Conservation (phyloP, 1,284 basidiomycete species). For the Trichosporon coremiiforme region DNA sequence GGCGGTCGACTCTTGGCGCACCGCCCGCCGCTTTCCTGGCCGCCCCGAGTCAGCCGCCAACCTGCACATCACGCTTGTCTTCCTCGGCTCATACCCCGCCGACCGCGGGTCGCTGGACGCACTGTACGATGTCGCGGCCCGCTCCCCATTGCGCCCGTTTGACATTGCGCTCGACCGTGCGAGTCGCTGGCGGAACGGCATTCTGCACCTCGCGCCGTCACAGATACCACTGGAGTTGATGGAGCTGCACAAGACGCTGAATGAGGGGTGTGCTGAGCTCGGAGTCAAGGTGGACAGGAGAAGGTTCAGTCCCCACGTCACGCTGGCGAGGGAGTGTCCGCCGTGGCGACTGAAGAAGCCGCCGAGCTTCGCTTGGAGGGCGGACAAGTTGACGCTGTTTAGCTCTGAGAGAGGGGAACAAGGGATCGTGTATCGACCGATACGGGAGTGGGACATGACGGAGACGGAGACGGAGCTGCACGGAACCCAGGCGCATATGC, state of each 20-base stretch:
- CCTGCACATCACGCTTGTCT: conserved; percentile 23
- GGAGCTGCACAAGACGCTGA: not conserved
- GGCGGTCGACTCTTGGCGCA: not conserved
- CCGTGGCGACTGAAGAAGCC: not conserved
- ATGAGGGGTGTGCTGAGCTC: not conserved
- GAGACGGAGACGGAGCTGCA: not conserved
- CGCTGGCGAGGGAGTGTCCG: conserved; percentile 18
- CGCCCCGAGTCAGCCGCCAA: not conserved
- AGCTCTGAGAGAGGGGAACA: not conserved
- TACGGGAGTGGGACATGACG: conserved; percentile 4
- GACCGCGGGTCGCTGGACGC: not conserved
- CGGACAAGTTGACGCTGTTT: conserved; percentile 21
- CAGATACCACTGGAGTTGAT: not conserved
- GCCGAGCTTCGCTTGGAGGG: conserved; percentile 9
- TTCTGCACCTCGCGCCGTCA: conserved; percentile 20
- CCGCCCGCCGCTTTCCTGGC: not conserved
- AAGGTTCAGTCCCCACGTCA: conserved; percentile 19
- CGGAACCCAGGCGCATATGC: no score
- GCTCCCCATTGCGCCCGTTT: not conserved
- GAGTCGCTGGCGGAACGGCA: conserved; percentile 16
- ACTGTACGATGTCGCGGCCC: not conserved
- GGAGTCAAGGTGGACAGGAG: not conserved
- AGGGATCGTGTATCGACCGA: not conserved
- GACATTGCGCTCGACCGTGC: conserved; percentile 7
- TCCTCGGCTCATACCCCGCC: conserved; percentile 15